phyloP scores from a whole-genome alignment of 2,329 filamentous ascomycete species.

The Mycosphaerelloides madeirae region DNA sequence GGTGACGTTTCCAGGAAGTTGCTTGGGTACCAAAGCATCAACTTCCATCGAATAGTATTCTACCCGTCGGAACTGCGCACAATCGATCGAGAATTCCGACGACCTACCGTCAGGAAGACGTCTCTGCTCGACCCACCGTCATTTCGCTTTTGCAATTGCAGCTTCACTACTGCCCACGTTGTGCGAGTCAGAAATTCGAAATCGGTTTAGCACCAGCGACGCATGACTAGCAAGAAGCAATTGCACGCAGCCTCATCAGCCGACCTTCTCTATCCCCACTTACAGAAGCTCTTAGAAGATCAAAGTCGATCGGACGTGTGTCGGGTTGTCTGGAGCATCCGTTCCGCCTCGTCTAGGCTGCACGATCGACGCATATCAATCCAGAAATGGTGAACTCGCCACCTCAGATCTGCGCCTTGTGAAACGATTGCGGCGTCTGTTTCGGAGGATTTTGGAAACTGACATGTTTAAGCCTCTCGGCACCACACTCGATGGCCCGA shows the following conservation, averaged over 20 bases:
- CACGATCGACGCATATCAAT: constrained; percentile 10
- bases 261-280: background rate
- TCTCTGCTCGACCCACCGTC: no score
- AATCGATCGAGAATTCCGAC: no score
- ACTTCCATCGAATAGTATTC: no score
- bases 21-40: no score
- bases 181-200: no score
- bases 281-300: background rate
- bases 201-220: no score
- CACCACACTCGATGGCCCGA: background rate
- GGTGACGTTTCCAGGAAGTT: no score
- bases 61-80: no score
- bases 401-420: constrained; percentile 8
- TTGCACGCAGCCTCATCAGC: background rate
- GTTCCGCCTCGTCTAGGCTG: background rate
- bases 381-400: constrained; percentile 4
- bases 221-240: no score
- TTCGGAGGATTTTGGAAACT: background rate
- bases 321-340: background rate
- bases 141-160: no score
- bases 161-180: no score
- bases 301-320: background rate
- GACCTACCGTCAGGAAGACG: no score
- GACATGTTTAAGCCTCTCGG: background rate
- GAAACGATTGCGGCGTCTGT: constrained; percentile 2